A percentile compares a stretch with the other conserved stretches of the same genome.
Conservation (phyloP, 306 rosid species). For the Casuarina glauca region DNA sequence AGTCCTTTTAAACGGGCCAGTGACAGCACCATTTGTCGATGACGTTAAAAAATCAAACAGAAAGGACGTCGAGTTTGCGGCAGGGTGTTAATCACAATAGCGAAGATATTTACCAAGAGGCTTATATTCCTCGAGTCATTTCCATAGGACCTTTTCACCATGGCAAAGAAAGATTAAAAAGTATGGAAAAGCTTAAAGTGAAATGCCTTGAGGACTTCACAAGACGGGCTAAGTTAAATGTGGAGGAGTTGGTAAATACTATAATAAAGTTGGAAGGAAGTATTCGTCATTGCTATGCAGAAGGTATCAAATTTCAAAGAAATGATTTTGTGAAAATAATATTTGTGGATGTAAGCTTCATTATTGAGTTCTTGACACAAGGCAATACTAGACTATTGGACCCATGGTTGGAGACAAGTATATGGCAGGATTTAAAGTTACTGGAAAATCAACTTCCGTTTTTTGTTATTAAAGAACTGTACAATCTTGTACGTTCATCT, state of each 20-base stretch:
- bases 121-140: too few relatives aligned
- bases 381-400: not conserved
- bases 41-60: too few relatives aligned
- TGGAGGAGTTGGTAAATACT: not conserved
- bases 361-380: not conserved
- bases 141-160: too few relatives aligned
- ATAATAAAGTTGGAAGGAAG: not conserved
- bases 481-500: not conserved
- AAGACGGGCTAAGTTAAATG: not conserved
- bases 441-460: conserved; percentile 11
- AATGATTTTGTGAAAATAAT: not conserved
- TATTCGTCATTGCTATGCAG: conserved; percentile 4
- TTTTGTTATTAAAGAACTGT: not conserved
- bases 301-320: not conserved
- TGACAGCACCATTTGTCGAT: too few relatives aligned
- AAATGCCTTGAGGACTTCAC: not conserved
- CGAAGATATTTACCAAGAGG: too few relatives aligned
- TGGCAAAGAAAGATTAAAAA: not conserved
- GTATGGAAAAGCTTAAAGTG: not conserved
- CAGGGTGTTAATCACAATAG: too few relatives aligned
- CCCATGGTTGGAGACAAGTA: not conserved
- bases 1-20: too few relatives aligned
- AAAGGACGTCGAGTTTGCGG: too few relatives aligned
- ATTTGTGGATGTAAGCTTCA: not conserved
- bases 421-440: not conserved